Conservation (phyloP, 768 basidiomycete species). For the Daedalea quercina region DNA sequence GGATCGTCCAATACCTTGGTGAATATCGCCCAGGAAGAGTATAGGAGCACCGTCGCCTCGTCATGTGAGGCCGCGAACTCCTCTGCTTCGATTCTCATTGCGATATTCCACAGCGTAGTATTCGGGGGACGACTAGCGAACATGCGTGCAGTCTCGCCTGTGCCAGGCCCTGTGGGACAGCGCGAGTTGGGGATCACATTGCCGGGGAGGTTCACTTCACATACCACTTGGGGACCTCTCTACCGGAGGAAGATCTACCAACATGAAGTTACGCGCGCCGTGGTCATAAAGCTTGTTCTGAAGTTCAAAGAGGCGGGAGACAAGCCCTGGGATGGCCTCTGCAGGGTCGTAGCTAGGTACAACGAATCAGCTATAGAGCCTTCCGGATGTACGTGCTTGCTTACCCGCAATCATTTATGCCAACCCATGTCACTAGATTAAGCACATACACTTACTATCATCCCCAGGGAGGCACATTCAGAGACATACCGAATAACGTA, state of each 20-base stretch:
- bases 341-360: not conserved
- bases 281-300: slow-evolving; percentile 43
- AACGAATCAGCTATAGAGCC: not conserved
- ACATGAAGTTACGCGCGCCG: slow-evolving; percentile 46
- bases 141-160: too few relatives aligned
- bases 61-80: slow-evolving; percentile 33
- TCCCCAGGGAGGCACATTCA: not conserved
- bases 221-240: slow-evolving; percentile 36
- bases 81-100: slow-evolving; percentile 24
- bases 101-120: slow-evolving; percentile 38
- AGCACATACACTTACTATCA: not conserved
- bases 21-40: slow-evolving; percentile 43
- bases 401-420: slow-evolving; percentile 62
- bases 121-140: not conserved
- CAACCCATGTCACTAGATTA: slow-evolving; percentile 51
- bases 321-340: slow-evolving; percentile 5
- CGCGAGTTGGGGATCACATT: not conserved
- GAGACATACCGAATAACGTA: slow-evolving; percentile 20
- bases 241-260: slow-evolving; percentile 55
- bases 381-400: slow-evolving; percentile 4
- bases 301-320: slow-evolving; percentile 33
- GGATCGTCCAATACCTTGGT: slow-evolving; percentile 41
- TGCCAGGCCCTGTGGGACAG: not conserved
- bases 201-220: not conserved
- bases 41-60: slow-evolving; percentile 42